These are phyloP conservation scores for Blastocystis sp. DNA, from an alignment of 352 stramenopile species.

Conservation along the genomic window DNA sequence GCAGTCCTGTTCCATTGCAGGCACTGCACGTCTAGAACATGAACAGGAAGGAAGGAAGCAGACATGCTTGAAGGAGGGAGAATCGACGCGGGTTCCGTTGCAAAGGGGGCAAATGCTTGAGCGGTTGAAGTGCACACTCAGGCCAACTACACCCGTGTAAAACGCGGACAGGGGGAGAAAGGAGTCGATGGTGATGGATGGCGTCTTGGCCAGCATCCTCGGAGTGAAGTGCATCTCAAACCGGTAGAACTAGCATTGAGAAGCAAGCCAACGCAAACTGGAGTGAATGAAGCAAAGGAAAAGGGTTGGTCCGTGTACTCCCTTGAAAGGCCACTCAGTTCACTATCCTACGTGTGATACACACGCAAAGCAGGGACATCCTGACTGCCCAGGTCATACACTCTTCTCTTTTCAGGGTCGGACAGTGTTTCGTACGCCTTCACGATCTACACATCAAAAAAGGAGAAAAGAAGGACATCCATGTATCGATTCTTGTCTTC, in stretches of 20 bases:
- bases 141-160: neutral
- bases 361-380: neutral
- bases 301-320: slow-evolving; percentile 58
- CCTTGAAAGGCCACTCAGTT: neutral
- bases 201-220: neutral
- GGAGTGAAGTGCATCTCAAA: slow-evolving; percentile 47
- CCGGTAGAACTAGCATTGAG: slow-evolving; percentile 6
- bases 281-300: slow-evolving; percentile 36
- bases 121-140: slow-evolving; percentile 17
- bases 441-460: slow-evolving; percentile 25
- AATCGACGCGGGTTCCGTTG: neutral
- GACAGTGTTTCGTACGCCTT: slow-evolving; percentile 63
- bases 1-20: slow-evolving; percentile 56
- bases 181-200: slow-evolving; percentile 7
- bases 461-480: neutral
- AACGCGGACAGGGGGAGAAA: slow-evolving; percentile 8
- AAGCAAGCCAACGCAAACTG: neutral
- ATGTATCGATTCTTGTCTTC: slow-evolving; percentile 66
- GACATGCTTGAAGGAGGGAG: neutral
- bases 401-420: slow-evolving; percentile 22
- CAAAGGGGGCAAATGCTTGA: slow-evolving; percentile 24
- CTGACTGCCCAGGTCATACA: slow-evolving; percentile 20
- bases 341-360: neutral
- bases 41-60: neutral
- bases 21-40: neutral